phyloP scores from a whole-genome alignment of 1,139 yeast genomes.

The Pichia sp. region DNA sequence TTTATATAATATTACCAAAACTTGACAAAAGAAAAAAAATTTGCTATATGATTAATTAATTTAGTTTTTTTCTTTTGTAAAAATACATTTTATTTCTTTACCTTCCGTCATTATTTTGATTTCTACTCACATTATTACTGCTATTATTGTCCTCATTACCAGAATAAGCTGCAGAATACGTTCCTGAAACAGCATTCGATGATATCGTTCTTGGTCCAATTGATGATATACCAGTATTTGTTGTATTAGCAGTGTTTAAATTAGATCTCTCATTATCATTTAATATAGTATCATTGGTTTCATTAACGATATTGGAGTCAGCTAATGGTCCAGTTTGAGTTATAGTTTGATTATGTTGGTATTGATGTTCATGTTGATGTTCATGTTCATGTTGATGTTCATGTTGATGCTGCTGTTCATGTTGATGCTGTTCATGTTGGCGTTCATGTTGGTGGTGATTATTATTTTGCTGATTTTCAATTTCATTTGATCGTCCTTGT shows the following conservation, averaged over 20 bases:
- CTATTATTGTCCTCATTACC: neutral
- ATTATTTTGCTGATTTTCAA: neutral
- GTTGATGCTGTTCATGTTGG: neutral
- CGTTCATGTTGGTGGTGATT: neutral
- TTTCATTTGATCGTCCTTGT: neutral
- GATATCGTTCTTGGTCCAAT: constrained; percentile 6
- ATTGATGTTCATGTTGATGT: neutral
- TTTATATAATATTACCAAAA: neutral
- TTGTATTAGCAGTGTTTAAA: neutral
- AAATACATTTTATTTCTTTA: too few relatives aligned
- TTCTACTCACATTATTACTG: neutral
- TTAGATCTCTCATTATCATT: too few relatives aligned
- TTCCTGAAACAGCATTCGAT: neutral
- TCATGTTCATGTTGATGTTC: neutral
- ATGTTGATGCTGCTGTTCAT: constrained; percentile 4
- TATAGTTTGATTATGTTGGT: neutral
- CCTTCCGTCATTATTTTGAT: too few relatives aligned
- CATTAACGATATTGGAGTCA: too few relatives aligned
- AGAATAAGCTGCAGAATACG: neutral
- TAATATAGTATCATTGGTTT: too few relatives aligned
- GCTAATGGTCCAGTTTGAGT: too few relatives aligned
- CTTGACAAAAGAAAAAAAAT: too few relatives aligned
- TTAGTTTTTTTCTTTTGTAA: too few relatives aligned
- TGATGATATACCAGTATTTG: neutral
- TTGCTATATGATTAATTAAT: too few relatives aligned